Percentiles rank a stretch among this genome's conserved stretches.
Evolutionary conservation across 768 basidiomycete species (phyloP).

Genomic region (Russula emetica): DNA sequence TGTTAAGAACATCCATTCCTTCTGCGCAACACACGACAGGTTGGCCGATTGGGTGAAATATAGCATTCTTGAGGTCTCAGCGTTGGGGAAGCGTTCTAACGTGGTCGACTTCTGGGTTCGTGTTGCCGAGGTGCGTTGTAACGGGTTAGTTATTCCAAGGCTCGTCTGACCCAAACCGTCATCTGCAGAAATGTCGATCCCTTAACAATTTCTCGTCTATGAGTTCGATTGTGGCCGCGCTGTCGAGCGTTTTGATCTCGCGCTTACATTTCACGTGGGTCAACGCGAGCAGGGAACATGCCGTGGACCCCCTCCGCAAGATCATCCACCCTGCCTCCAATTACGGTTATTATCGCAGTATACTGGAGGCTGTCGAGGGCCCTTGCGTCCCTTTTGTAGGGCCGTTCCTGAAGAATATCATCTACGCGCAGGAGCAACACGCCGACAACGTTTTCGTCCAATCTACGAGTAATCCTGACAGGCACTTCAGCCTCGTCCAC

Average conservation of each 20-base stretch:
- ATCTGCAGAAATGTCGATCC: conserved; percentile 53
- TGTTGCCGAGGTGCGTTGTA: conserved; percentile 63
- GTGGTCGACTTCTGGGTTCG: conserved; percentile 71
- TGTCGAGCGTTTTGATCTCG: conserved; percentile 55
- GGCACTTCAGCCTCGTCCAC: conserved; percentile 38
- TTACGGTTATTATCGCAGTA: conserved; percentile 51
- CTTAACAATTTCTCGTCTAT: conserved; percentile 65
- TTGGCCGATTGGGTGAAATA: conserved; percentile 63
- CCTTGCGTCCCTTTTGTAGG: conserved; percentile 67
- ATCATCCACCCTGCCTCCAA: conserved; percentile 57
- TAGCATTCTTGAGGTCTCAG: conserved; percentile 52
- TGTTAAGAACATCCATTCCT: conserved; percentile 47
- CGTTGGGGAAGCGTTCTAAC: conserved; percentile 50
- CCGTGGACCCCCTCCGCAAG: conserved; percentile 49
- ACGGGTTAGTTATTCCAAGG: not conserved
- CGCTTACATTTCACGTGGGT: conserved; percentile 62
- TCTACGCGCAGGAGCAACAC: conserved; percentile 51
- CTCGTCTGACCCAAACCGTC: not conserved
- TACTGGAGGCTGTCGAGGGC: conserved; percentile 41
- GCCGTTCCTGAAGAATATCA: conserved; percentile 58
- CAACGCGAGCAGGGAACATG: conserved; percentile 50
- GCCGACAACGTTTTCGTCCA: conserved; percentile 35
- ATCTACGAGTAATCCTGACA: conserved; percentile 21
- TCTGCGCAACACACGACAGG: conserved; percentile 58
- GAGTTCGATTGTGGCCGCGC: conserved; percentile 59